Percentiles rank a stretch among this genome's conserved stretches.
phyloP scores from a whole-genome alignment of 768 basidiomycete species.

The Xerocomellus dryophilus region DNA sequence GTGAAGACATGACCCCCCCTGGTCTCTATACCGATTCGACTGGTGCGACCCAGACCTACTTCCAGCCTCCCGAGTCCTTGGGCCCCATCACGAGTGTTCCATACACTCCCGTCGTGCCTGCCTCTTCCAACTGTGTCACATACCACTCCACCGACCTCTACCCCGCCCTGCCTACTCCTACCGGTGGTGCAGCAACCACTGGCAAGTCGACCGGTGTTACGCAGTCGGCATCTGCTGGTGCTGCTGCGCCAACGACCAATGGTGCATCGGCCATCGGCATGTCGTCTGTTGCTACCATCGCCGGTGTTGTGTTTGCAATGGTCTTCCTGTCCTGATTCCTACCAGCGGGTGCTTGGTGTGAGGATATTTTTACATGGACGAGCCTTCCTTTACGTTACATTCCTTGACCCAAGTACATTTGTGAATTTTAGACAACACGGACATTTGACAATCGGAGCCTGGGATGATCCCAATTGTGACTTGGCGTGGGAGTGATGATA shows the following conservation, averaged over 20 bases:
- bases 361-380: neutral
- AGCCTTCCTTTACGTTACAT: neutral
- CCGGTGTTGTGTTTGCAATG: conserved; percentile 35
- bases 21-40: conserved; percentile 43
- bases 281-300: conserved; percentile 31
- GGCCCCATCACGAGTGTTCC: conserved; percentile 45
- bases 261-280: conserved; percentile 22
- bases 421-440: neutral
- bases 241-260: conserved; percentile 14
- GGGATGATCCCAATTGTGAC: neutral
- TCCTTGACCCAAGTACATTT: neutral
- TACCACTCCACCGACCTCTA: conserved; percentile 38
- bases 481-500: too few species aligned
- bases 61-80: conserved; percentile 47
- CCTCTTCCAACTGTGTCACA: conserved; percentile 45
- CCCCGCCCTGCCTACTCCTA: conserved; percentile 20
- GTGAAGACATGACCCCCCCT: conserved; percentile 60
- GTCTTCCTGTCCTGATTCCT: conserved; percentile 32
- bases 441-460: neutral
- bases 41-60: conserved; percentile 43
- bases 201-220: conserved; percentile 8
- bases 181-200: neutral
- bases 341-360: neutral
- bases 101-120: conserved; percentile 38
- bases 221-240: conserved; percentile 14